Evolutionary conservation across 345 rosid genomes (phyloP).

Genomic region (Syzygium oleosum): DNA sequence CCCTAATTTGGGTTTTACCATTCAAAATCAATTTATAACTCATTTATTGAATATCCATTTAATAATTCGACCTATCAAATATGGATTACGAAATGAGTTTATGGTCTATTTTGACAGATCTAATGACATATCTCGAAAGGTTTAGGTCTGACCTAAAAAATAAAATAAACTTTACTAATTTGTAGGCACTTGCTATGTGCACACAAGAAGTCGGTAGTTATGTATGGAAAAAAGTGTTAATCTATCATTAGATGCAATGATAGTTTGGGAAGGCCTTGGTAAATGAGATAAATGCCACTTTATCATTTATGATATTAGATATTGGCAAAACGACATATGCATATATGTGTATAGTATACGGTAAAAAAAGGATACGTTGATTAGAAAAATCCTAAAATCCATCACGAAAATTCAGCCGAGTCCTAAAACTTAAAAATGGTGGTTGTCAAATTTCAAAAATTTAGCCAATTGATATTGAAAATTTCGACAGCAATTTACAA

Average conservation of each 20-base stretch:
- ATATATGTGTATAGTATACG: background rate
- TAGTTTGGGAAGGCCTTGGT: background rate
- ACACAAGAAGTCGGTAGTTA: background rate
- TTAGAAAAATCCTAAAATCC: background rate
- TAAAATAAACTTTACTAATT: no score
- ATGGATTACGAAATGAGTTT: no score
- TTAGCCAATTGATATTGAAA: rapidly evolving
- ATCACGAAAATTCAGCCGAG: rapidly evolving
- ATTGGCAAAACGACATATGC: rapidly evolving
- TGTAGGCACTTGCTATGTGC: no score
- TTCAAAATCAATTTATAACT: no score
- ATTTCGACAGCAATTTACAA: rapidly evolving
- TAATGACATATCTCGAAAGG: background rate
- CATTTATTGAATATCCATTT: no score
- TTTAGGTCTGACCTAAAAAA: background rate
- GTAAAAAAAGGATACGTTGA: background rate
- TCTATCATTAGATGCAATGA: background rate
- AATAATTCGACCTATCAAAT: no score
- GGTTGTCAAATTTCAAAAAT: background rate
- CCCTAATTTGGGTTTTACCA: no score
- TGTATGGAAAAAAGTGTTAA: no score
- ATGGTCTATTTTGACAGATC: no score
- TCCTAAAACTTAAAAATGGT: rapidly evolving
- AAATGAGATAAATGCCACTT: background rate
- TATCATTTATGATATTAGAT: background rate